Evolutionary conservation across 345 rosid genomes (phyloP), one percentile per base, ranked within the genome.

Genomic region (Viola odorata): DNA sequence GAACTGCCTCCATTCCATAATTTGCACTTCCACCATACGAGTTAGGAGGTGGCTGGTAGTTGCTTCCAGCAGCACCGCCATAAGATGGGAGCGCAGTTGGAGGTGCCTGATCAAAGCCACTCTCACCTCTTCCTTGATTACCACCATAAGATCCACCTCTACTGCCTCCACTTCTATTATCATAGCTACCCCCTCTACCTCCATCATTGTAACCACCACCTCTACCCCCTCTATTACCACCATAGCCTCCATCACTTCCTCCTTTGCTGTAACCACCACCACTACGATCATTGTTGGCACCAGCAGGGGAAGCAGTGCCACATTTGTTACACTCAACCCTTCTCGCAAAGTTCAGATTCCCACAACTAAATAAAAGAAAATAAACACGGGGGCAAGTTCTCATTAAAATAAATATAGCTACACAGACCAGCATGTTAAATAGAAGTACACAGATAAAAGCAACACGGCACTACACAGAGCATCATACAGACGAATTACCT

Each of bases 281-380:
- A 59, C 78, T 41, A 16, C 76, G 68, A 49, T 72, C 71, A 37
- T 16, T 67, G 50, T 57, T 67, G 41, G 40, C 72, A 36, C 86
- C 95, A 73, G 82, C 80, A 51, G 97, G 91, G 52, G 83, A 74
- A 32, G 96, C 86, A 60, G 96, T 53, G 13, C 95, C 96, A 48
- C 97, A 94, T 79, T 88, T 94, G 85, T 94, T 94, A 82, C 99
- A 94, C 66, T 91, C 99, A 60, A 75, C 74, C 75, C 96, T 84
- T 75, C 96, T 88, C 17, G 96, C 95, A 73, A 95, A 94, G 78
- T 94, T 94, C 82, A 81, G 76, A 81, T 95, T 95, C 73, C 94
- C 99, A 80, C 97, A 91, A 69, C 99, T 95, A 32, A 69, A 63
- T 9, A 47, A n/a, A 6, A n/a, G n/a, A n/a, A n/a, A 47, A 3